Evolutionary conservation across 2,329 filamentous ascomycete species (phyloP).

Genomic region (Aspergillus melleus): DNA sequence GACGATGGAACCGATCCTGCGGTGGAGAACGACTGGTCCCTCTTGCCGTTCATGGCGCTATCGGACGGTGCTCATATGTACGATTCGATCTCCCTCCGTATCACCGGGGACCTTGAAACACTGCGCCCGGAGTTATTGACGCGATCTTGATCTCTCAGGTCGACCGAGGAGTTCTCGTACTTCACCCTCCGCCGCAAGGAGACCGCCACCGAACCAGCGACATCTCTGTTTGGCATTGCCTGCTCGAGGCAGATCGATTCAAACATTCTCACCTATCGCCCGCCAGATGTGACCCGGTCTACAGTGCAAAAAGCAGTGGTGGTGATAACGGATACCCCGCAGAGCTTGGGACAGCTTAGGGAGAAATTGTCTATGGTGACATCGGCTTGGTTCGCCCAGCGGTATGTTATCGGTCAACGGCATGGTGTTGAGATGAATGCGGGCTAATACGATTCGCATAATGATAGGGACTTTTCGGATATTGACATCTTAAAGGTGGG

Average conservation of each 20-base stretch:
- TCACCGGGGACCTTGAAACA: background rate
- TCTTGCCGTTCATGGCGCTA: slow-evolving; percentile 94
- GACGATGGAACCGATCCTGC: slow-evolving; percentile 76
- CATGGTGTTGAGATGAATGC: background rate
- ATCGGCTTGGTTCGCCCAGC: slow-evolving; percentile 93
- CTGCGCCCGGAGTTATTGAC: slow-evolving; percentile 13
- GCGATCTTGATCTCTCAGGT: slow-evolving; percentile 49
- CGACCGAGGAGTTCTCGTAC: slow-evolving; percentile 96
- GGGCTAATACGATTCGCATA: slow-evolving; percentile 6
- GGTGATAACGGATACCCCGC: slow-evolving; percentile 86
- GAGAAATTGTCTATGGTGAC: slow-evolving; percentile 90
- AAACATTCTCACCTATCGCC: slow-evolving; percentile 71
- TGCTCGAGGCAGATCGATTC: slow-evolving; percentile 91
- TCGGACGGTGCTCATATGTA: slow-evolving; percentile 94
- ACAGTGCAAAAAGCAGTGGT: slow-evolving; percentile 98
- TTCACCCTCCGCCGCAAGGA: slow-evolving; percentile 76
- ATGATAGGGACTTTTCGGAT: slow-evolving; percentile 75
- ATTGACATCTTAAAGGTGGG: slow-evolving; percentile 75
- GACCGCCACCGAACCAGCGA: slow-evolving; percentile 54
- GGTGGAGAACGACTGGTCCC: slow-evolving; percentile 80
- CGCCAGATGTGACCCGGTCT: slow-evolving; percentile 89
- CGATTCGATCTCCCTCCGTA: slow-evolving; percentile 33
- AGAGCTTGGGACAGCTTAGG: slow-evolving; percentile 84
- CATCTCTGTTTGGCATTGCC: slow-evolving; percentile 91
- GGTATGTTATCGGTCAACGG: slow-evolving; percentile 42